These are phyloP conservation scores for Pulveroboletus sp. DNA, from an alignment of 768 basidiomycete genomes.

Conservation along the genomic window DNA sequence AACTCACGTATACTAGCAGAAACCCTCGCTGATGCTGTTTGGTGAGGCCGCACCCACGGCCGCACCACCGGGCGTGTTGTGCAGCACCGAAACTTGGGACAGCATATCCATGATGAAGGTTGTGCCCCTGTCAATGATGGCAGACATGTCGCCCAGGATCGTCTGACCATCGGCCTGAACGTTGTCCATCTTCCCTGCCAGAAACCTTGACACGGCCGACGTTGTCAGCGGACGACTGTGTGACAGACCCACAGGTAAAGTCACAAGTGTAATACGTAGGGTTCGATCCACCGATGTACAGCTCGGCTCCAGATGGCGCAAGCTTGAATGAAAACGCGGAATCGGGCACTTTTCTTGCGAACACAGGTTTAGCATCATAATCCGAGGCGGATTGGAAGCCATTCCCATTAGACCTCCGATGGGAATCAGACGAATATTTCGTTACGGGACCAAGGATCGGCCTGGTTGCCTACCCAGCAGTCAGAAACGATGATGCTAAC, in stretches of 20 bases:
- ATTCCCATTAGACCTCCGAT: constrained; percentile 26
- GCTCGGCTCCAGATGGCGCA: constrained; percentile 26
- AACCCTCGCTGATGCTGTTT: constrained; percentile 18
- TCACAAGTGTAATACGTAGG: constrained; percentile 34
- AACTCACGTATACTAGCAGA: constrained; percentile 30
- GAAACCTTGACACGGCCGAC: constrained; percentile 3
- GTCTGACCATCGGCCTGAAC: background rate
- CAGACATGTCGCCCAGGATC: constrained; percentile 2
- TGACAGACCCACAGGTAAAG: constrained; percentile 32
- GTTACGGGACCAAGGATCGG: constrained; percentile 13
- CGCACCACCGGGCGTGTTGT: constrained; percentile 3
- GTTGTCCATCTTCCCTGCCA: constrained; percentile 12
- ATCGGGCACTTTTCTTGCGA: constrained; percentile 22
- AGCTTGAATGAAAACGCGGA: constrained; percentile 28
- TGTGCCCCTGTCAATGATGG: constrained; percentile 22
- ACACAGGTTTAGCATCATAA: constrained; percentile 24
- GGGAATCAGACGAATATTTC: constrained; percentile 8
- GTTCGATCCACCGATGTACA: constrained; percentile 42
- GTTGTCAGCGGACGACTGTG: constrained; percentile 6
- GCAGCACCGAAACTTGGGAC: background rate
- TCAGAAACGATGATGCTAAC: background rate
- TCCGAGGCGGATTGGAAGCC: constrained; percentile 24
- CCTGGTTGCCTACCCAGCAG: background rate
- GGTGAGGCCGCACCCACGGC: too few relatives aligned
- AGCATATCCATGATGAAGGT: constrained; percentile 5